Evolutionary conservation across 2,329 filamentous ascomycete species (phyloP), one percentile per base, ranked within the genome.

Genomic region (Parastagonospora avenae): DNA sequence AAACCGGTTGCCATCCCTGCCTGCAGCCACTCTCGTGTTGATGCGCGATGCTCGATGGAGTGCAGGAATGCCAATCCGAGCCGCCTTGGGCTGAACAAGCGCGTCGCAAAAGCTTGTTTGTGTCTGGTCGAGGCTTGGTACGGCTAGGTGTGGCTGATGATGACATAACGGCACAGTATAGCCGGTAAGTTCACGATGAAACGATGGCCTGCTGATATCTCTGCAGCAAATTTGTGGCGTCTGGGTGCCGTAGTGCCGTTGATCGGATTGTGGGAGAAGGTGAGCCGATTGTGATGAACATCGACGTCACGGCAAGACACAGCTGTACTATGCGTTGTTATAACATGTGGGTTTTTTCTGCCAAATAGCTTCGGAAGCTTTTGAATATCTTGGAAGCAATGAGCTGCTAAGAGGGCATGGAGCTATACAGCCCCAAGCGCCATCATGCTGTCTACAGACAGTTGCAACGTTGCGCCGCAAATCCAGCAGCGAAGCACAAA

Each of bases 1-100:
- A 70, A 70, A 66, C 67, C 60, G 50, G 67, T 49, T 61, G 27
- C 48, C 30, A 66, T 54, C 64, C 64, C 48, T 60, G 59, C 32
- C 48, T 35, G 43, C 50, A 54, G 52, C 50, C 52, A 48, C 36
- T 32, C n/a, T 46, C 4, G n/a, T 14, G 11, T 4, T 35, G 11
- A 29, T 36, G 10, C 36, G n/a, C 19, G 43, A 36, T 30, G 24
- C 16, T 40, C 36, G 36, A 47, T 44, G 43, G 40, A 16, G 44
- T 35, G 15, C 35, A 49, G 42, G 8, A 15, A n/a, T 27, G 15
- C 8, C 39, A 42, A 27, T 28, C 15, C 14, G 45, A 15, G 8
- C 57, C 42, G 9, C 12, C 38, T 52, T 41, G 15, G 50, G 56
- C 48, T 46, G 42, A 27, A 35, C 52, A 48, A 51, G 39, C 54